Evolutionary conservation across 768 basidiomycete genomes (phyloP), one percentile per base, ranked within the genome.

Genomic region (Boletus rubescentipes): DNA sequence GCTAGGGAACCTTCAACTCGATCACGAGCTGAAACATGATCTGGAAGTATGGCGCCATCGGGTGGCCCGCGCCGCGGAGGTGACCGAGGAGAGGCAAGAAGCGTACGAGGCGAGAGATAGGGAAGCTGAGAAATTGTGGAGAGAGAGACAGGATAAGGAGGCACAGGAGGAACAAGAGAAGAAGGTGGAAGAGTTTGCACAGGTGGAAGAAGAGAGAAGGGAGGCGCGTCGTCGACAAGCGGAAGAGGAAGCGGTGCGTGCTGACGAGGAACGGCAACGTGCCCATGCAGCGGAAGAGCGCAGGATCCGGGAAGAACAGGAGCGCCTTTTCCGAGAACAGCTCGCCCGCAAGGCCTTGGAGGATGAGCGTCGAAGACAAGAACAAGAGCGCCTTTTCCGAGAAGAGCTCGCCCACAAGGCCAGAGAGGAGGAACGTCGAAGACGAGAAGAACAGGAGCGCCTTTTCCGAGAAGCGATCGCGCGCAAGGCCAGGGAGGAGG

Each of bases 261-360:
- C 41, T 0, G 64, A 63, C 32, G 43, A 49, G 34, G 60, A 57
- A 32, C 59, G 49, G 16, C 62, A 40, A 10, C 62, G 59, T 10
- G 59, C 48, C 1, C 63, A 67, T 23, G 57, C 68, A n/a, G 57
- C 56, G 5, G 45, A 26, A 26, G 65, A 69, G 26, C 67, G 69
- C 35, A 49, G 23, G 34, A 16, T 63, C 6, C 48, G 60, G 4
- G 69, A 67, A 21, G 58, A 59, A 20, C 64, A 67, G 14, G 66
- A 69, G 4, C 50, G 38, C 1, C 15, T 35, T 36, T 57, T 56
- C 30, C 58, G 34, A 20, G 36, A 50, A 26, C 50, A 47, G 18
- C 37, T 40, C 39, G 54, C 53, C 6, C 48, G 46, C 45, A 61
- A 44, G 29, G 53, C 32, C 44, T 54, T 57, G 54, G 62, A 61